Conservation (phyloP, 179 eudicot species). For the Amaranthus tricolor region DNA sequence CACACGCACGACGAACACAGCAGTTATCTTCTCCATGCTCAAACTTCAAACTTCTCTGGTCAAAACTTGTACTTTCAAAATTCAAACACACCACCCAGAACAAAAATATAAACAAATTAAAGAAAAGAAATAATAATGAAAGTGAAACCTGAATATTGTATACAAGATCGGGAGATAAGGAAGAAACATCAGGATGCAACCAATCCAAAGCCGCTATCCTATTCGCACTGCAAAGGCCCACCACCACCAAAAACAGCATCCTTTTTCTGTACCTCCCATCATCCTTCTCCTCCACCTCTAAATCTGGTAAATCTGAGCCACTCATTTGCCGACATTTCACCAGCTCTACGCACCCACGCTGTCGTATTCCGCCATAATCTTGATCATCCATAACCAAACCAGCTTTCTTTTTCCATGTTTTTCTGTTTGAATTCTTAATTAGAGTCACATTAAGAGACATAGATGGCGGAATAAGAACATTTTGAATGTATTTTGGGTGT, state of each 20-base stretch:
- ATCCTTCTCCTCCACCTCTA: constrained; percentile 10
- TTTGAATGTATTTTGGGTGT: no score
- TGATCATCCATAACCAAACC: not conserved
- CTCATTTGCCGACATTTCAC: constrained; percentile 14
- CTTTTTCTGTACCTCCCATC: constrained; percentile 53
- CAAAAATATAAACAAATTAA: no score
- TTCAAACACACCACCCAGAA: no score
- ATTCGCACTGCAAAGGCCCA: constrained; percentile 70
- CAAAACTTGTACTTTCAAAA: no score
- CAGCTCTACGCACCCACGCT: not conserved
- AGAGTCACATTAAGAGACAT: no score
- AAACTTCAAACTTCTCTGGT: no score
- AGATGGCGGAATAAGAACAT: no score
- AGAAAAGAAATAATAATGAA: no score
- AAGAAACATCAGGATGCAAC: constrained; percentile 59
- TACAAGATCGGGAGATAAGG: constrained; percentile 59
- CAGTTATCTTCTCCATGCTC: no score
- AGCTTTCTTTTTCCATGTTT: constrained; percentile 16
- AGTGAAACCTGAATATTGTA: constrained; percentile 75
- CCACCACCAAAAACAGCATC: constrained; percentile 70
- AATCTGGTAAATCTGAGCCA: constrained; percentile 27
- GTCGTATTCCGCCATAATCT: not conserved
- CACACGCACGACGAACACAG: no score
- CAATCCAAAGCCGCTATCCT: constrained; percentile 66
- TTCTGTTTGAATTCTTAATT: constrained; percentile 5